These are phyloP conservation scores for Melocanna baccifera DNA, from an alignment of 176 grass and related monocot species.

Conservation along the genomic window DNA sequence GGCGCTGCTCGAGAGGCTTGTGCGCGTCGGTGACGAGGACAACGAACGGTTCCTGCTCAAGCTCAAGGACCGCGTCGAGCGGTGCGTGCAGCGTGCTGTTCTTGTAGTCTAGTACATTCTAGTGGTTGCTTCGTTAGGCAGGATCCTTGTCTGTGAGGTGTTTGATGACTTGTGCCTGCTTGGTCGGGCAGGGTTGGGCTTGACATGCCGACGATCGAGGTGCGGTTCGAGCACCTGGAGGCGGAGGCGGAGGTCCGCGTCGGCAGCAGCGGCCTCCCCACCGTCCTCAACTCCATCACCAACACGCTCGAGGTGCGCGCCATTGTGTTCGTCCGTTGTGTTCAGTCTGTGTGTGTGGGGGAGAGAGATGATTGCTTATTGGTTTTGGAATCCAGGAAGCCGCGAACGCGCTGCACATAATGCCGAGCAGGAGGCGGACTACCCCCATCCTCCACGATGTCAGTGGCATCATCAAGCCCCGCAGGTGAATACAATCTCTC, in stretches of 20 bases:
- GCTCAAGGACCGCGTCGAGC: conserved; percentile 75
- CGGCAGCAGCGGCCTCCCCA: conserved; percentile 84
- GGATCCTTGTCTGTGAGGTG: neutral
- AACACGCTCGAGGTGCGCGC: conserved; percentile 67
- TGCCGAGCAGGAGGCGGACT: conserved; percentile 64
- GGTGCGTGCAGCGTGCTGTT: conserved; percentile 42
- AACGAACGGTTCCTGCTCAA: conserved; percentile 85
- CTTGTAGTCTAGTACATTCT: too few relatives aligned
- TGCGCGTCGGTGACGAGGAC: conserved; percentile 83
- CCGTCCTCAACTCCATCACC: conserved; percentile 67
- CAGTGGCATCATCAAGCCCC: conserved; percentile 85
- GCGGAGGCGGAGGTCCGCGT: conserved; percentile 65
- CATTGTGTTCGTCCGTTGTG: too few relatives aligned
- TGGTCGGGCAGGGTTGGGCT: conserved; percentile 68
- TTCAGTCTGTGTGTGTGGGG: neutral
- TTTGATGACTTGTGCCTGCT: conserved; percentile 24
- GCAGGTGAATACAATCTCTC: conserved; percentile 41
- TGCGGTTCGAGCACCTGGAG: conserved; percentile 68
- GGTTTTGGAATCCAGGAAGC: conserved; percentile 35
- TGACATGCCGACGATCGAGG: conserved; percentile 81
- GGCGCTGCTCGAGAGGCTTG: conserved; percentile 58
- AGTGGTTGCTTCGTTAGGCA: too few relatives aligned
- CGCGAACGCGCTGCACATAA: conserved; percentile 61
- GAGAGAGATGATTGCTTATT: neutral
- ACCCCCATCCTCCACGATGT: conserved; percentile 82